phyloP scores from a whole-genome alignment of 2,329 filamentous ascomycete species.

The Microcera coccophila region DNA sequence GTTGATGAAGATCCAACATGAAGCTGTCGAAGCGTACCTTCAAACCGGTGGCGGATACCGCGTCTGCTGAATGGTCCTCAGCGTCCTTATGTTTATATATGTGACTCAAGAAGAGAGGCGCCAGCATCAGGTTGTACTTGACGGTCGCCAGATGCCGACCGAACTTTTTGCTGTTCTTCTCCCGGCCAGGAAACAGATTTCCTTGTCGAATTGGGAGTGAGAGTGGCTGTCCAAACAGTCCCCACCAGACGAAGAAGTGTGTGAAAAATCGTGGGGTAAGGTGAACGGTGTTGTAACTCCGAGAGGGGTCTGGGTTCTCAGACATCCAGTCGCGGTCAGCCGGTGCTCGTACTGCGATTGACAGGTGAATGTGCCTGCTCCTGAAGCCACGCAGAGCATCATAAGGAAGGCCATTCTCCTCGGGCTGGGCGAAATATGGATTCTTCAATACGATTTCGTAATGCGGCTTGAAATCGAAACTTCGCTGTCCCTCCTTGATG shows the following conservation, averaged over 20 bases:
- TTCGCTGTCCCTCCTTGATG: conserved; percentile 65
- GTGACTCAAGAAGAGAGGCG: conserved; percentile 90
- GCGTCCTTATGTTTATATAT: conserved; percentile 98
- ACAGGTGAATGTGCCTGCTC: conserved; percentile 94
- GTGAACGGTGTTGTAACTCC: conserved; percentile 95
- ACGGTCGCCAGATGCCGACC: conserved; percentile 95
- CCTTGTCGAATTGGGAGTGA: conserved; percentile 93
- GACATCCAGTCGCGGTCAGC: conserved; percentile 82
- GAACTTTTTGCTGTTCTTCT: conserved; percentile 98
- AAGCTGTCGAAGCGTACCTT: conserved; percentile 96
- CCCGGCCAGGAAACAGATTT: conserved; percentile 81
- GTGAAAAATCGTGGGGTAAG: conserved; percentile 95
- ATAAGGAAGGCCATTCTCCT: conserved; percentile 54
- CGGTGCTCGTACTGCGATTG: conserved; percentile 84
- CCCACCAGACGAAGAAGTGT: conserved; percentile 98
- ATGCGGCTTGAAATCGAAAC: conserved; percentile 86
- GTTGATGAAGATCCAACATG: conserved; percentile 92
- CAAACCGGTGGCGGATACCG: conserved; percentile 88
- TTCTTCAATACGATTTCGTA: conserved; percentile 86
- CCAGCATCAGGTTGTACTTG: conserved; percentile 92
- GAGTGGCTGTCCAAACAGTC: conserved; percentile 90
- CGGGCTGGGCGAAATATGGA: conserved; percentile 65
- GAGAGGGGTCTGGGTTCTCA: conserved; percentile 68
- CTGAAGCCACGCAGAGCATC: conserved; percentile 97
- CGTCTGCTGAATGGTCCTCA: conserved; percentile 72